phyloP scores from a whole-genome alignment of 169 alveolate species.

The Pseudocohnilembus persalinus region DNA sequence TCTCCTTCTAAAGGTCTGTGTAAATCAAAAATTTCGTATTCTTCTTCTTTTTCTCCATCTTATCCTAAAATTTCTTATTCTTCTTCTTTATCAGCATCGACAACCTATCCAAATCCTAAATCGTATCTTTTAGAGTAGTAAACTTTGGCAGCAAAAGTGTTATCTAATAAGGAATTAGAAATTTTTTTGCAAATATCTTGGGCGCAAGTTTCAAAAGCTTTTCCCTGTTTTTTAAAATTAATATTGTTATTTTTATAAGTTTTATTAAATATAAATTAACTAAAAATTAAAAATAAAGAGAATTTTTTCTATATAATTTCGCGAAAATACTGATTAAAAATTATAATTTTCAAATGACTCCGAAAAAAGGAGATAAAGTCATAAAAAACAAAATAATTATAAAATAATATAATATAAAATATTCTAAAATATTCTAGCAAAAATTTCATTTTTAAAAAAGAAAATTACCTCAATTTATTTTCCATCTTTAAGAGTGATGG shows the following conservation, averaged over 20 bases:
- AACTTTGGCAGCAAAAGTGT: constrained; percentile 91
- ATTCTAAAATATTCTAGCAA: too few relatives aligned
- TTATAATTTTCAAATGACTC: too few relatives aligned
- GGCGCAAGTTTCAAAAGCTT: constrained; percentile 91
- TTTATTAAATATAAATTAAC: too few relatives aligned
- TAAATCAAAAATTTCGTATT: constrained; percentile 92
- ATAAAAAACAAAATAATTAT: too few relatives aligned
- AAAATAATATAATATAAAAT: too few relatives aligned
- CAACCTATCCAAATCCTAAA: constrained; percentile 28
- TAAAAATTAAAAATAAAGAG: too few relatives aligned
- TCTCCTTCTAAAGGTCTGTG: constrained; percentile 97
- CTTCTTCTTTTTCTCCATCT: constrained; percentile 42
- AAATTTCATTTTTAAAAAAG: not conserved
- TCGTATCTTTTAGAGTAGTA: constrained; percentile 55
- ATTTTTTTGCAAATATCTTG: constrained; percentile 88
- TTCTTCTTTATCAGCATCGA: constrained; percentile 84
- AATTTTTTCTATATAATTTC: too few relatives aligned
- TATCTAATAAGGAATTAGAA: constrained; percentile 88
- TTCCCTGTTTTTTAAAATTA: constrained; percentile 4
- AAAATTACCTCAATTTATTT: constrained; percentile 79
- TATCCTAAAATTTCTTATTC: constrained; percentile 58
- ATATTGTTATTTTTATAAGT: not conserved
- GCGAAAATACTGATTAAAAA: too few relatives aligned
- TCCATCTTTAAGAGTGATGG: constrained; percentile 91
- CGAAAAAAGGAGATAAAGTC: too few relatives aligned